These are phyloP conservation scores for Talaromyces stipitatus DNA, from an alignment of 495 filamentous ascomycete species.

Conservation along the genomic window DNA sequence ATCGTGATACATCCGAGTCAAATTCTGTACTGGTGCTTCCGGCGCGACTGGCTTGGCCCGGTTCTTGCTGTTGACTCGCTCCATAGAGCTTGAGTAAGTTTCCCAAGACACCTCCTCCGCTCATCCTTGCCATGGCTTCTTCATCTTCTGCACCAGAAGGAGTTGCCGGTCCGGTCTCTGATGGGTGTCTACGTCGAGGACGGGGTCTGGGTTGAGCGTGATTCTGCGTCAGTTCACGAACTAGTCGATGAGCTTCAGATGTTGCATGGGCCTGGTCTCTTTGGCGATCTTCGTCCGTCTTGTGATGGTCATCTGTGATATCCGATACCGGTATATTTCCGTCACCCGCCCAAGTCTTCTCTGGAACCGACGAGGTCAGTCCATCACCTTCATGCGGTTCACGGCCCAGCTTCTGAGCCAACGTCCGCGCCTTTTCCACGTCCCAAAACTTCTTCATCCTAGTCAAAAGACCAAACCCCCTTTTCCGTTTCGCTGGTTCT, in stretches of 20 bases:
- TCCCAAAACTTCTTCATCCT: not conserved
- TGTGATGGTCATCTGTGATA: conserved; percentile 24
- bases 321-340: conserved; percentile 18
- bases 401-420: conserved; percentile 1
- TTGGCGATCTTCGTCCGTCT: conserved; percentile 22
- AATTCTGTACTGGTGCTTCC: conserved; percentile 4
- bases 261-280: conserved; percentile 9
- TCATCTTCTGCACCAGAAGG: not conserved
- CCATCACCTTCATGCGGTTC: conserved; percentile 1
- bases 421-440: not conserved
- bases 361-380: not conserved
- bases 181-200: conserved; percentile 1
- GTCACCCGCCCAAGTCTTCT: conserved; percentile 16
- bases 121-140: not conserved
- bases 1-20: conserved; percentile 1
- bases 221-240: conserved; percentile 14
- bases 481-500: not conserved
- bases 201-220: not conserved
- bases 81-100: conserved; percentile 74
- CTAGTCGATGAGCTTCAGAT: conserved; percentile 16
- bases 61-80: conserved; percentile 12
- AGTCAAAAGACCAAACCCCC: not conserved
- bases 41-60: not conserved
- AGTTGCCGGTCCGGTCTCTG: not conserved
- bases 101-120: conserved; percentile 62